Evolutionary conservation across 2,329 filamentous ascomycete species (phyloP), one percentile per base, ranked within the genome.

Genomic region (Colletotrichum coccodes): DNA sequence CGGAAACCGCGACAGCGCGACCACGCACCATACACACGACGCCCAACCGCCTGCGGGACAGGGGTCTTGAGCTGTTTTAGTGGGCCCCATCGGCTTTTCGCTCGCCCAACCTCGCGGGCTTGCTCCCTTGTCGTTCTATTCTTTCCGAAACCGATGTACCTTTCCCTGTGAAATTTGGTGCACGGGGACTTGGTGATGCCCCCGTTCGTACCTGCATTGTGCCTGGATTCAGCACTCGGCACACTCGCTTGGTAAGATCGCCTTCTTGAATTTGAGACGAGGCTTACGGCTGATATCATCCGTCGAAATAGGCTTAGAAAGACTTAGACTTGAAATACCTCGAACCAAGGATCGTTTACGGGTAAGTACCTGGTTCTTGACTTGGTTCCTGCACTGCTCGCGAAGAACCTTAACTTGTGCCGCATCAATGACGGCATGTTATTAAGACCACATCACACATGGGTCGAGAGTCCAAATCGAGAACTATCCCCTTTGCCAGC

Each of bases 31-130:
- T 34, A 40, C 30, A 21, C 36, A 28, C 23, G 18, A 40, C 53
- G 26, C 30, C 67, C 67, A 70, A 38, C 67, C 67, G 67, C 67
- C 66, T 40, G 34, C 56, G 47, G 30, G 44, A 40, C 67, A 70
- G 46, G 63, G 63, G 64, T 53, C 36, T 68, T 47, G 50, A 68
- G 63, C 63, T 42, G 63, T 52, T 58, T 62, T 57, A 57, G 62
- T 67, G 66, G 66, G 11, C 0, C 36, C 8, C 23, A 6, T 12
- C 28, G 47, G 47, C 46, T 44, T 67, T 66, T 46, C 34, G 23
- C 34, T 61, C 62, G 49, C 67, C 65, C 66, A 69, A 67, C 66
- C 66, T 69, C 66, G 61, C 53, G 21, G 44, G 23, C 36, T 32
- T 14, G 21, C 21, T 38, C 61, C 66, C 36, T 16, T 56, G 40